These are phyloP conservation scores for Gossypium herbaceum DNA, from an alignment of 345 rosid species.

Conservation along the genomic window DNA sequence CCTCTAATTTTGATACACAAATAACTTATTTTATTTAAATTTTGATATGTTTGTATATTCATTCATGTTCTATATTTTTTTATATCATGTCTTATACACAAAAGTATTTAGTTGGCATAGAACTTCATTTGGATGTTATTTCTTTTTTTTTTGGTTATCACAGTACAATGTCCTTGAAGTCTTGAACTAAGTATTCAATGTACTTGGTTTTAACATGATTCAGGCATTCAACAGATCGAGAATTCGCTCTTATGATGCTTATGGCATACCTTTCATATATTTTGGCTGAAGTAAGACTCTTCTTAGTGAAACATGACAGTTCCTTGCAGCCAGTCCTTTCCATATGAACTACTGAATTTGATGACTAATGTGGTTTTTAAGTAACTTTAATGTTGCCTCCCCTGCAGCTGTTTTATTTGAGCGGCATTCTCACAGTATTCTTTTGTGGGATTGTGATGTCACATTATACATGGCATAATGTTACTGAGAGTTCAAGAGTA, in stretches of 20 bases:
- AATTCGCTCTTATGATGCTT: conserved; percentile 84
- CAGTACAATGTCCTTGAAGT: background rate
- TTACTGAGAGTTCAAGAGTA: conserved; percentile 82
- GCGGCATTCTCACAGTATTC: conserved; percentile 85
- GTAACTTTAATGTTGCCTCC: conserved; percentile 2
- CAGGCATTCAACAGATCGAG: conserved; percentile 91
- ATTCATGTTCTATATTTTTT: background rate
- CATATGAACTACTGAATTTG: background rate
- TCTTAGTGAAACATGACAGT: background rate
- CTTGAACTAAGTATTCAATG: background rate
- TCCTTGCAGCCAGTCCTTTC: conserved; percentile 9
- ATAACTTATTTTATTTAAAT: background rate
- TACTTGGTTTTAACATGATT: conserved; percentile 21
- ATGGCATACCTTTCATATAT: conserved; percentile 89
- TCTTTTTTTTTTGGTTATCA: background rate
- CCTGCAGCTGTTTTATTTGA: conserved; percentile 69
- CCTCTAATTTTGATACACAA: background rate
- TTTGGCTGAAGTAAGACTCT: conserved; percentile 69
- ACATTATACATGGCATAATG: conserved; percentile 93
- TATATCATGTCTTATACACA: background rate
- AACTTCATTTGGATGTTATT: too few relatives aligned
- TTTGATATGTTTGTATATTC: background rate
- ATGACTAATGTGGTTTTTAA: background rate
- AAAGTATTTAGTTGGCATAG: background rate
- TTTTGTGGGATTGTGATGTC: conserved; percentile 94